These are phyloP conservation scores for Talaromyces thailandensis DNA, from an alignment of 495 filamentous ascomycete genomes.

Conservation along the genomic window DNA sequence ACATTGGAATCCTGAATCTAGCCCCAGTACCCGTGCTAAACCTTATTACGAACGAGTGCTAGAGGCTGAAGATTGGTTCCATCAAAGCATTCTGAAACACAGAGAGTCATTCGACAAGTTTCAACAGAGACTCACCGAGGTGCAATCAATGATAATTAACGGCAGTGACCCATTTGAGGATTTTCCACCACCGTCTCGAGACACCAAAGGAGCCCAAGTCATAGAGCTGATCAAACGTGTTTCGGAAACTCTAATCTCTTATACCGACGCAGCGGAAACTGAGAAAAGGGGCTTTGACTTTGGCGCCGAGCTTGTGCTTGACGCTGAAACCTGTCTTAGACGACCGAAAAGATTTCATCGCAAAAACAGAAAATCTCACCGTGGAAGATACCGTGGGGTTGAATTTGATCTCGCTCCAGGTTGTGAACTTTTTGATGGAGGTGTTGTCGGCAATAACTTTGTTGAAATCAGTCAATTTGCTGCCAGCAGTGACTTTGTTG, in stretches of 20 bases:
- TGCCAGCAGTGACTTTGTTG: neutral
- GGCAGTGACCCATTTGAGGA: neutral
- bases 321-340: neutral
- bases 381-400: neutral
- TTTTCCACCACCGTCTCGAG: neutral
- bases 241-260: neutral
- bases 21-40: neutral
- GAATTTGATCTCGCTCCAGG: neutral
- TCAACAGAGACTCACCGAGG: neutral
- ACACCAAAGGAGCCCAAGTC: neutral
- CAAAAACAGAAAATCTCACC: neutral
- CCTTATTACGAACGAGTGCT: slow-evolving; percentile 9
- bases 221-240: neutral
- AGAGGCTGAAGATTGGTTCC: slow-evolving; percentile 20
- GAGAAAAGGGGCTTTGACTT: neutral
- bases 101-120: slow-evolving; percentile 5
- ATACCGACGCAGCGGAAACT: neutral
- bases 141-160: neutral
- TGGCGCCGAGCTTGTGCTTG: neutral
- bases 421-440: neutral
- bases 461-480: neutral
- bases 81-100: slow-evolving; percentile 11
- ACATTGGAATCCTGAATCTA: neutral
- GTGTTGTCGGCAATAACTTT: neutral
- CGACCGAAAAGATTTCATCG: neutral